Percentiles rank a stretch among this genome's conserved stretches.
Evolutionary conservation across 176 grass and related monocot species (phyloP).

Genomic region (Pontederia crassipes): DNA sequence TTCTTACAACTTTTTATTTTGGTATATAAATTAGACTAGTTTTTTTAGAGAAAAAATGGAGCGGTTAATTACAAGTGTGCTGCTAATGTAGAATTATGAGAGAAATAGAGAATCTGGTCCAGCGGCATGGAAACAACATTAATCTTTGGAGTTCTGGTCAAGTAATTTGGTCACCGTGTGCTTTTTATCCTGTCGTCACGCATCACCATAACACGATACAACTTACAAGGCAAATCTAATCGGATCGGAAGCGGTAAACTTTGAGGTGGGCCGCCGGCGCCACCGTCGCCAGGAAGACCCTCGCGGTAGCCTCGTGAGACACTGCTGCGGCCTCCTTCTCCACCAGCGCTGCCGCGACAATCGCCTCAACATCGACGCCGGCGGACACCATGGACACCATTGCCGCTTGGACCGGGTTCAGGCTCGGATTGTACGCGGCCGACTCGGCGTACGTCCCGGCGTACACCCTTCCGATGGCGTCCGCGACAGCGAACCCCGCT

Average conservation of each 20-base stretch:
- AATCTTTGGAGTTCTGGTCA: too few species aligned
- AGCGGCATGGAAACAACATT: too few species aligned
- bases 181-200: neutral
- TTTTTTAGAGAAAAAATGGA: too few species aligned
- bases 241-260: constrained; percentile 64
- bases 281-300: constrained; percentile 57
- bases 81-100: too few species aligned
- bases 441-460: constrained; percentile 59
- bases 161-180: too few species aligned
- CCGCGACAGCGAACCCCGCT: constrained; percentile 69
- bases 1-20: too few species aligned
- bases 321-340: constrained; percentile 48
- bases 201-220: neutral
- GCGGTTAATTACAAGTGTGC: too few species aligned
- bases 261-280: constrained; percentile 47
- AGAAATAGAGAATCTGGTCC: too few species aligned
- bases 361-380: constrained; percentile 6
- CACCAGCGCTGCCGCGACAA: constrained; percentile 70
- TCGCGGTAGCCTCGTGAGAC: constrained; percentile 61
- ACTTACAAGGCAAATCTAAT: neutral
- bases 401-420: constrained; percentile 72
- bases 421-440: constrained; percentile 79
- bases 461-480: constrained; percentile 48
- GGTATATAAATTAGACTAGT: too few species aligned
- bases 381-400: constrained; percentile 43